Base-by-base conservation (phyloP, 2,329 filamentous ascomycete species). In the Pyrenophora teres region DNA sequence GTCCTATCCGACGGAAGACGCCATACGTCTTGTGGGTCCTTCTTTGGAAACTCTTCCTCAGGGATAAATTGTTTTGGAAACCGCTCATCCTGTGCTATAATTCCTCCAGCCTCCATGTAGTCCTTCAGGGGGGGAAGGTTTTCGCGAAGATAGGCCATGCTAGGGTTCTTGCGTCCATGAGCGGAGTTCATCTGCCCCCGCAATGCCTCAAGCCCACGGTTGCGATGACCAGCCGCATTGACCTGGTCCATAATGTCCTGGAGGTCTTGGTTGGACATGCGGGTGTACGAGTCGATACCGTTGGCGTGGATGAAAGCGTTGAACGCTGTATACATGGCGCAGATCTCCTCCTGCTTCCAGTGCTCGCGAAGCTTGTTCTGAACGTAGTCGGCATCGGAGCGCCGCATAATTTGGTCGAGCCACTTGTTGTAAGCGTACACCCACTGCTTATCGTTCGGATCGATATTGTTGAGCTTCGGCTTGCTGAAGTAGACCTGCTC, bases 401-500 rank as follows among this genome's bases (percentile, higher is more conserved):
- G 48, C 9, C 48, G 48, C 23, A 32, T 41, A 16, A 51, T 51
- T 23, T 51, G 48, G 19, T 46, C 38, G 4, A 51, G 31, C 48
- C 48, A 51, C 37, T 51, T 51, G 42, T 51, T 41, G 31, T 51
- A 51, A 3, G 30, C 37, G 5, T 46, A 45, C 1, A 41, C 31
- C 48, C 48, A 51, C 4, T 6, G 13, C 23, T 46, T 51, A 16
- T 51, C 19, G 10, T 51, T 51, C 1, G 48, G 48, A 0, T 51
- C 37, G 2, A 41, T 31, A 4, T 51, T 25, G 7, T 31, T 6
- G 2, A 41, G 38, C n/a, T 37, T 46, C 12, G 23, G 36, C 3
- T 36, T 15, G 7, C 5, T 8, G 15, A 46, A 6, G 10, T 46
- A 35, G 1, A 46, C 30, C 9, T 40, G 30, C n/a, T 46, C 42